These are phyloP conservation scores for Leccinum pachyderme DNA, from an alignment of 1,284 basidiomycete species.

Conservation along the genomic window DNA sequence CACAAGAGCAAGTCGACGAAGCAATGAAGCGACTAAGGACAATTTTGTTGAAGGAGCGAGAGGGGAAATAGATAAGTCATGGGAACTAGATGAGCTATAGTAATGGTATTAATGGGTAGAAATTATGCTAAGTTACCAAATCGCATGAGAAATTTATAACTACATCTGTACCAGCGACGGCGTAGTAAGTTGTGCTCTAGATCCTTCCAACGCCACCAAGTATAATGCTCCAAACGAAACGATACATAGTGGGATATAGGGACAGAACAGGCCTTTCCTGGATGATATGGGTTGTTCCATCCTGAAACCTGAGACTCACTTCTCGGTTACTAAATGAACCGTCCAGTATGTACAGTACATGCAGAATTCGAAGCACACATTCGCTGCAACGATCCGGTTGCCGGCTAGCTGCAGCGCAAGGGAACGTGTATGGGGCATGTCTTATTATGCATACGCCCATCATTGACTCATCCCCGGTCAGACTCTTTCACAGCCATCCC, in stretches of 20 bases:
- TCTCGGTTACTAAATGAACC: slow-evolving; percentile 4
- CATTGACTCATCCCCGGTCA: neutral
- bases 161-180: neutral
- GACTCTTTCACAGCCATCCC: neutral
- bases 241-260: neutral
- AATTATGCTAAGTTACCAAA: neutral
- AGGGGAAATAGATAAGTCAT: slow-evolving; percentile 7
- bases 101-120: slow-evolving; percentile 1
- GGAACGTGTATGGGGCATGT: slow-evolving; percentile 15
- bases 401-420: neutral
- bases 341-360: neutral
- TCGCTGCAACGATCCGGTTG: slow-evolving; percentile 1
- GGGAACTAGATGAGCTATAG: neutral
- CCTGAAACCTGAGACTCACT: neutral
- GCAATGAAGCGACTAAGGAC: slow-evolving; percentile 67
- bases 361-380: slow-evolving; percentile 17
- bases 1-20: slow-evolving; percentile 69
- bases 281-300: neutral
- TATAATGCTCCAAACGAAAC: neutral
- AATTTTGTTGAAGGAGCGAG: slow-evolving; percentile 54
- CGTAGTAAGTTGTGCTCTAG: neutral
- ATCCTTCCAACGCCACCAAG: neutral
- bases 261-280: too few species aligned
- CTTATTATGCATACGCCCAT: slow-evolving; percentile 13
- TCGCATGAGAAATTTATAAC: neutral